A percentile compares a stretch with the other conserved stretches of the same genome.
These are phyloP conservation scores for Suillus clintonianus DNA, from an alignment of 768 basidiomycete species.

Conservation along the genomic window DNA sequence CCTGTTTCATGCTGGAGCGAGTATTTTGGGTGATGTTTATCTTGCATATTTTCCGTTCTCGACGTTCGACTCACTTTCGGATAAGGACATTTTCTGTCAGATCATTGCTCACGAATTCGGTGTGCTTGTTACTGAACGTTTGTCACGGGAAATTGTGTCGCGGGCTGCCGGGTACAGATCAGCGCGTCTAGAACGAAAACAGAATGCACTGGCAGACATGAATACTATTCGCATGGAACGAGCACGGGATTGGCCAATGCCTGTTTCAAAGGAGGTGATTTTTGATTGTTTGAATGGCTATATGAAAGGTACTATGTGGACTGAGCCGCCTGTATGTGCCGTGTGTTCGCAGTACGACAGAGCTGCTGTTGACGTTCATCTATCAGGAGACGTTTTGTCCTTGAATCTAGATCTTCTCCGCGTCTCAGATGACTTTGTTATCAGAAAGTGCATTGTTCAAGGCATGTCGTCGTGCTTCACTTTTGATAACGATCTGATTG, in stretches of 20 bases:
- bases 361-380: background rate
- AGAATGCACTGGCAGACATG: background rate
- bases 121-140: background rate
- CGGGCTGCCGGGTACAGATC: background rate
- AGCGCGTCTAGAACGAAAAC: background rate
- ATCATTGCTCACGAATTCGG: background rate
- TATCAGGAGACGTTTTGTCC: background rate
- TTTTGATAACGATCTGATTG: background rate
- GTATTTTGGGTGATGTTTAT: background rate
- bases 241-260: no score
- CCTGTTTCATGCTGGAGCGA: background rate
- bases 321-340: background rate
- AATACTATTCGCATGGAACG: no score
- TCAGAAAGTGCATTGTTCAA: background rate
- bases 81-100: background rate
- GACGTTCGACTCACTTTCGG: no score
- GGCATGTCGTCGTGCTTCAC: background rate
- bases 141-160: background rate
- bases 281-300: background rate
- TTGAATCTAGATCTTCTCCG: background rate
- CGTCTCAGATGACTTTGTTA: background rate
- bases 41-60: background rate
- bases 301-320: background rate
- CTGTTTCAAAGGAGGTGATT: background rate
- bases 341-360: background rate